Evolutionary conservation across 2,329 filamentous ascomycete species (phyloP).

Genomic region (Trichophaea hybrida): DNA sequence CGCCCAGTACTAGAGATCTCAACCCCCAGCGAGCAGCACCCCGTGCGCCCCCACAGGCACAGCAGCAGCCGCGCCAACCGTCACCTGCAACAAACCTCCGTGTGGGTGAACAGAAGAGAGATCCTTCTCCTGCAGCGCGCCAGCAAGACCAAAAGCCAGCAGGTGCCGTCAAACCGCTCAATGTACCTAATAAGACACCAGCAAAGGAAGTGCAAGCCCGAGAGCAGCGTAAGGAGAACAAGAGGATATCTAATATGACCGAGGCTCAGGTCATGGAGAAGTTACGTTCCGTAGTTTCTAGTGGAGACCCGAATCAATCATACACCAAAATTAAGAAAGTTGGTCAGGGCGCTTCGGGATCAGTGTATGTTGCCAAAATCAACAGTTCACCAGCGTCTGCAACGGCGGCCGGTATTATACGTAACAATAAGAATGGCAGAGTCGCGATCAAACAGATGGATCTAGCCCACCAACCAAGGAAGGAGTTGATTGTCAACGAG

Average conservation of each 20-base stretch:
- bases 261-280: slow-evolving; percentile 96
- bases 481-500: slow-evolving; percentile 97
- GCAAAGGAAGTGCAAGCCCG: slow-evolving; percentile 79
- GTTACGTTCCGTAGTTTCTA: slow-evolving; percentile 84
- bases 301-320: slow-evolving; percentile 83
- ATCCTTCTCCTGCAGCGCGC: slow-evolving; percentile 31
- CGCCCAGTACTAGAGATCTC: slow-evolving; percentile 36
- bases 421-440: slow-evolving; percentile 61
- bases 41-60: slow-evolving; percentile 42
- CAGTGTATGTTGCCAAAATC: slow-evolving; percentile 93
- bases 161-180: slow-evolving; percentile 55
- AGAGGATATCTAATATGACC: slow-evolving; percentile 93
- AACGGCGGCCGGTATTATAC: slow-evolving; percentile 62
- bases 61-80: slow-evolving; percentile 11
- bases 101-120: slow-evolving; percentile 27
- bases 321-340: slow-evolving; percentile 99
- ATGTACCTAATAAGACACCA: slow-evolving; percentile 68
- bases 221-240: slow-evolving; percentile 74
- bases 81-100: slow-evolving; percentile 9
- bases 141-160: slow-evolving; percentile 36
- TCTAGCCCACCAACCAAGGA: slow-evolving; percentile 93
- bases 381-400: slow-evolving; percentile 75
- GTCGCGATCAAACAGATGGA: slow-evolving; percentile 99
- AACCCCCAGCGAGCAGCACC: slow-evolving; percentile 63
- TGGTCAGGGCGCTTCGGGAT: slow-evolving; percentile 92